phyloP scores from a whole-genome alignment of 306 rosid genomes.

The Pterocarpus macrocarpus region DNA sequence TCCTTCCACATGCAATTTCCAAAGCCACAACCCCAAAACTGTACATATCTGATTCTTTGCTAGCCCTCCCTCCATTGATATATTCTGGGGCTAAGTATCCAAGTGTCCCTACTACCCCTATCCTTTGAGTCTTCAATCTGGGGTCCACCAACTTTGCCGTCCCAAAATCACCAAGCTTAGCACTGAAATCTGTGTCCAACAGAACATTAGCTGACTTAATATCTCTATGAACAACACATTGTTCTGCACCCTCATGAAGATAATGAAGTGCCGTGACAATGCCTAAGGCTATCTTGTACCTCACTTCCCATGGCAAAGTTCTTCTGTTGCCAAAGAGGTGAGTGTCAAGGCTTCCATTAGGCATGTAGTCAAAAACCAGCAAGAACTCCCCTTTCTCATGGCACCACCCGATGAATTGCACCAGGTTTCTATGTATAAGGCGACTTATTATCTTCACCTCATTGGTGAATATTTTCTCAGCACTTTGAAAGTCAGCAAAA shows the following conservation, averaged over 20 bases:
- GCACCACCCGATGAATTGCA: slow-evolving; percentile 74
- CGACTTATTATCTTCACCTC: slow-evolving; percentile 70
- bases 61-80: slow-evolving; percentile 50
- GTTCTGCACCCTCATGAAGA: slow-evolving; percentile 70
- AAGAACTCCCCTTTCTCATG: slow-evolving; percentile 57
- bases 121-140: slow-evolving; percentile 46
- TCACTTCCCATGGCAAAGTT: slow-evolving; percentile 49
- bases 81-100: slow-evolving; percentile 69
- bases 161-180: slow-evolving; percentile 71
- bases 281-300: slow-evolving; percentile 58
- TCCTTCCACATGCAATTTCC: slow-evolving; percentile 75
- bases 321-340: slow-evolving; percentile 57
- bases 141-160: slow-evolving; percentile 65
- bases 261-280: slow-evolving; percentile 60
- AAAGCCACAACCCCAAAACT: slow-evolving; percentile 73
- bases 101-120: slow-evolving; percentile 57
- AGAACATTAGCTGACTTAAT: slow-evolving; percentile 67
- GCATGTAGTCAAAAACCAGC: slow-evolving; percentile 62
- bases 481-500: slow-evolving; percentile 48
- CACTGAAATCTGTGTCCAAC: slow-evolving; percentile 62
- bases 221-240: slow-evolving; percentile 67
- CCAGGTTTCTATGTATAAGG: slow-evolving; percentile 62
- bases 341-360: slow-evolving; percentile 63
- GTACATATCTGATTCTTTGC: slow-evolving; percentile 67
- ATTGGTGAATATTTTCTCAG: slow-evolving; percentile 51